Evolutionary conservation across 2,329 filamentous ascomycete genomes (phyloP), one percentile per base, ranked within the genome.

Genomic region (Stenocarpella maydis): DNA sequence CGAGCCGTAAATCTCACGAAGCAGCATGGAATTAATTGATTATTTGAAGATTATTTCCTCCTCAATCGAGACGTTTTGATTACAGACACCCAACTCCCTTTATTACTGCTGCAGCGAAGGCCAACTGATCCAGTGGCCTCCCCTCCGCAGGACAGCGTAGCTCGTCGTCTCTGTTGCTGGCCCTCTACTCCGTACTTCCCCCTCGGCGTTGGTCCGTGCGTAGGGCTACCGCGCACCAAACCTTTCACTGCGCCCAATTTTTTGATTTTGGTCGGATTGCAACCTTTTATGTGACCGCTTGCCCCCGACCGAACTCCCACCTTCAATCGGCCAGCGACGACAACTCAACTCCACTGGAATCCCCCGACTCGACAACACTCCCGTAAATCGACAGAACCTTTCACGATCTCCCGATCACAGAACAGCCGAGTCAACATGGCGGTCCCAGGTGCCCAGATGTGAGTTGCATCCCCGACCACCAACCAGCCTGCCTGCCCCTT

Each of bases 401-500:
- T 74, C 64, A 73, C 72, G 72, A 73, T 73, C 73, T 76, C 78
- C 60, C 69, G 67, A 69, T 74, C 74, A 68, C 69, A 70, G 73
- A 74, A 71, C 73, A 75, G 77, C 76, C 76, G 72, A 79, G 80
- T 81, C 85, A 88, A 82, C 75, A 89, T 89, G 87, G 86, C 87
- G 83, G 82, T 84, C 80, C 84, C 86, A 76, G 87, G 87, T 80
- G 81, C 86, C 80, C 87, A 89, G 81, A 89, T 89, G 87, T 89
- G 82, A 87, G 87, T 84, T 72, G 71, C 68, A 55, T 67, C 68
- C 68, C 69, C n/a, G n/a, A n/a, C 26, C 71, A 68, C 7, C 34
- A 5, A 5, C 34, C 34, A 10, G 34, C 5, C 34, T 47, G 54
- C 49, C 54, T 50, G 12, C n/a, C 34, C 54, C 24, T 17, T 24